A percentile compares a stretch with the other conserved stretches of the same genome.
phyloP scores from a whole-genome alignment of 495 filamentous ascomycete genomes.

The Penicillium simplicissimum region DNA sequence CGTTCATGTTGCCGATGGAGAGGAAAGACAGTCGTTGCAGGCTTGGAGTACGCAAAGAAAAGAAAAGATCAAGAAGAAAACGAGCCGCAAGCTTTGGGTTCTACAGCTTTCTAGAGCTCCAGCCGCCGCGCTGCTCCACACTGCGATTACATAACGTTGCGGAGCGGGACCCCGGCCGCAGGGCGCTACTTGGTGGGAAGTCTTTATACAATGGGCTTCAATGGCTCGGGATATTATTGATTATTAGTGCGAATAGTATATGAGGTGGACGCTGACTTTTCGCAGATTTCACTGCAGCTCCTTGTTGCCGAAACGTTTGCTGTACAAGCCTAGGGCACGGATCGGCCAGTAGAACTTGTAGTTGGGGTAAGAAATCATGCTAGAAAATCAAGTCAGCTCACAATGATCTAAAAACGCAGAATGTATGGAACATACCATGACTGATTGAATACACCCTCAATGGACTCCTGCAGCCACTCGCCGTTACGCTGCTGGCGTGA shows the following conservation, averaged over 20 bases:
- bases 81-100: neutral
- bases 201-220: neutral
- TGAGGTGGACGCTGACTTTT: too few species aligned
- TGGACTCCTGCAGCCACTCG: constrained; percentile 92
- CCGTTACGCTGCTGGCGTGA: constrained; percentile 80
- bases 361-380: constrained; percentile 99
- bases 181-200: too few species aligned
- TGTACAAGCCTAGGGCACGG: constrained; percentile 89
- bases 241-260: constrained; percentile 10
- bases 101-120: constrained; percentile 14
- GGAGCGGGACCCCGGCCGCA: neutral
- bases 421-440: constrained; percentile 63
- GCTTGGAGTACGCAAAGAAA: neutral
- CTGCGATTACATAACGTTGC: constrained; percentile 13
- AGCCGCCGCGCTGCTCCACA: neutral
- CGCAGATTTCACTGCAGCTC: constrained; percentile 32
- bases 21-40: neutral
- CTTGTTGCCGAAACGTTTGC: constrained; percentile 69
- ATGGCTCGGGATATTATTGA: constrained; percentile 13
- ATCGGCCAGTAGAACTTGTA: constrained; percentile 98
- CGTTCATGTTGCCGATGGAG: constrained; percentile 48
- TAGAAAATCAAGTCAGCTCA: constrained; percentile 54
- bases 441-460: constrained; percentile 99
- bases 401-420: constrained; percentile 55
- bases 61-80: neutral